Percentiles rank a stretch among this genome's conserved stretches.
Evolutionary conservation across 495 filamentous ascomycete genomes (phyloP).

Genomic region (Penicillium lividum): DNA sequence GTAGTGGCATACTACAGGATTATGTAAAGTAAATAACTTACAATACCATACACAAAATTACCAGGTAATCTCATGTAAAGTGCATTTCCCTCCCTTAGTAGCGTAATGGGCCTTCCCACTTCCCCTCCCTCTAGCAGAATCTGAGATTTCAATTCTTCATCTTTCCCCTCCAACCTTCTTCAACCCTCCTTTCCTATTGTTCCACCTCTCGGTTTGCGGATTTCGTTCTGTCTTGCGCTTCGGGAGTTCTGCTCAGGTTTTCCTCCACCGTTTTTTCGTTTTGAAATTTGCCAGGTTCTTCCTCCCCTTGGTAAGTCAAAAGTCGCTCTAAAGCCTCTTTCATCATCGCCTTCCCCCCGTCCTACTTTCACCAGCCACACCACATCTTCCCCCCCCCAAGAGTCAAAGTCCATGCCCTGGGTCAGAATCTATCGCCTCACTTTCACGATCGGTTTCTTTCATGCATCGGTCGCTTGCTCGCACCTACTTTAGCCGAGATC

Average conservation of each 20-base stretch:
- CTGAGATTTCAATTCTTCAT: constrained; percentile 48
- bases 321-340: constrained; percentile 21
- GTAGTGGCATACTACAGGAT: not conserved
- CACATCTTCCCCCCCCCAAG: not conserved
- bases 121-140: constrained; percentile 35
- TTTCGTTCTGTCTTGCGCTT: constrained; percentile 35
- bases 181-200: constrained; percentile 39
- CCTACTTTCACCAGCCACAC: constrained; percentile 1
- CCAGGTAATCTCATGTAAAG: not conserved
- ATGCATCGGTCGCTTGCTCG: constrained; percentile 6
- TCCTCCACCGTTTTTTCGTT: constrained; percentile 32
- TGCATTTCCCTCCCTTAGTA: not conserved
- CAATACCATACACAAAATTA: constrained; percentile 19
- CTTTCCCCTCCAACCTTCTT: constrained; percentile 35
- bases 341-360: constrained; percentile 14
- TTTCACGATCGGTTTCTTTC: not conserved
- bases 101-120: constrained; percentile 32
- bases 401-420: constrained; percentile 1
- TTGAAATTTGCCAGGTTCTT: constrained; percentile 28
- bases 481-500: constrained; percentile 7
- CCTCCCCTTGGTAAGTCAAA: constrained; percentile 28
- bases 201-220: constrained; percentile 31
- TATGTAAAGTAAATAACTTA: not conserved
- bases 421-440: not conserved
- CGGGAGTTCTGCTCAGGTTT: constrained; percentile 36